Conservation (phyloP, 306 rosid species). For the Sicyos edulis region DNA sequence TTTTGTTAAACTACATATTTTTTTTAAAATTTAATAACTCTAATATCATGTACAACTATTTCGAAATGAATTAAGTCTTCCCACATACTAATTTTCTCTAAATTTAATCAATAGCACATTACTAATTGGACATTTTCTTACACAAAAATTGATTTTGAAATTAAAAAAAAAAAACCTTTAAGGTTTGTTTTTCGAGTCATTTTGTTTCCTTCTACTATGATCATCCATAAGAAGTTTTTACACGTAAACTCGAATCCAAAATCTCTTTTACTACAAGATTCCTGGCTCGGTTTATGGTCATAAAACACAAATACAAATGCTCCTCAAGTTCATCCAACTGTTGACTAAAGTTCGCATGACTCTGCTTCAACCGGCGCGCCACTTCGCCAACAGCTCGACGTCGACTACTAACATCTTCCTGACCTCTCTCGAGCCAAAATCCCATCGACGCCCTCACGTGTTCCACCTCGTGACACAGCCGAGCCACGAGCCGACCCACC, state of each 20-base stretch:
- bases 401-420: slow-evolving; percentile 15
- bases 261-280: slow-evolving; percentile 55
- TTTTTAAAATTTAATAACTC: too few relatives aligned
- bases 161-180: too few relatives aligned
- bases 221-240: neutral
- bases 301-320: slow-evolving; percentile 70
- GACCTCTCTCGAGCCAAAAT: slow-evolving; percentile 56
- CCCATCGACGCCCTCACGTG: slow-evolving; percentile 32
- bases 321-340: slow-evolving; percentile 80
- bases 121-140: neutral
- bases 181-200: too few relatives aligned
- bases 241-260: slow-evolving; percentile 12
- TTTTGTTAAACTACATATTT: too few relatives aligned
- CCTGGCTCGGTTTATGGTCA: slow-evolving; percentile 78
- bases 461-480: slow-evolving; percentile 57
- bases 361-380: slow-evolving; percentile 43
- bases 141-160: neutral
- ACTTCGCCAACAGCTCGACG: slow-evolving; percentile 43
- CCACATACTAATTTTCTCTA: too few relatives aligned
- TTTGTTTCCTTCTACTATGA: neutral
- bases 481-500: slow-evolving; percentile 47
- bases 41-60: too few relatives aligned
- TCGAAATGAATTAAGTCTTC: too few relatives aligned
- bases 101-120: too few relatives aligned
- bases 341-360: slow-evolving; percentile 37